Evolutionary conservation across 208 protist genomes (phyloP), one percentile per base, ranked within the genome.

Genomic region (Leishmania aethiopica): DNA sequence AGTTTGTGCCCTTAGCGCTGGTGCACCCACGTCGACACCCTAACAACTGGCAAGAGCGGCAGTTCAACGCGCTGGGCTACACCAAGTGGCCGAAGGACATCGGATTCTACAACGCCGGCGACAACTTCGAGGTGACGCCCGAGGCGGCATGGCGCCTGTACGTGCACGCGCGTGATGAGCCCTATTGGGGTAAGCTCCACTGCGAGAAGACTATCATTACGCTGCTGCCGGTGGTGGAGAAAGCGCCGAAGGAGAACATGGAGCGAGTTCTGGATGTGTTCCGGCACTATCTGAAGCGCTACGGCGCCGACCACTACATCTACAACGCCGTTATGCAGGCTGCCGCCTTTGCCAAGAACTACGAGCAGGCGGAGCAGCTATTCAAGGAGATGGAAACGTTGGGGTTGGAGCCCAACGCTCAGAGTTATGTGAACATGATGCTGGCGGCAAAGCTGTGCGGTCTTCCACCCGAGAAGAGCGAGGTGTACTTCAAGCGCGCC

Each of bases 251-350:
- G 45, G 81, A 40, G 57, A 85, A 95, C 75, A 96, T 98, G 90
- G 78, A 76, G 75, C 87, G 78, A 28, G 93, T 98, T 1, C 76
- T 95, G 66, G 88, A 96, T 32, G 88, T 98, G 40, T 95, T 95
- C 83, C 85, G 90, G 25, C 92, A 96, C 75, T 95, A 98, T 77
- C 79, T 98, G n/a, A 94, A 91, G 83, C 87, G 92, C 25, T 98
- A 94, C 85, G 95, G 95, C 1, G 93, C 92, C 2, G 95, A 98
- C 72, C 95, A 98, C 80, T 96, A 95, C 83, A 97, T 98, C 73
- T 98, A 96, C 89, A 98, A 98, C 78, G 93, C 92, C 7, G 94
- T 98, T 10, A 98, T 98, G 94, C 95, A 98, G 85, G 95, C 94
- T 13, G 73, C 80, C 47, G 95, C 94, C 28, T 98, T 98, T 82